A percentile compares a stretch with the other conserved stretches of the same genome.
phyloP scores from a whole-genome alignment of 192 early-diverging fungal species.

The Coemansia sp. region DNA sequence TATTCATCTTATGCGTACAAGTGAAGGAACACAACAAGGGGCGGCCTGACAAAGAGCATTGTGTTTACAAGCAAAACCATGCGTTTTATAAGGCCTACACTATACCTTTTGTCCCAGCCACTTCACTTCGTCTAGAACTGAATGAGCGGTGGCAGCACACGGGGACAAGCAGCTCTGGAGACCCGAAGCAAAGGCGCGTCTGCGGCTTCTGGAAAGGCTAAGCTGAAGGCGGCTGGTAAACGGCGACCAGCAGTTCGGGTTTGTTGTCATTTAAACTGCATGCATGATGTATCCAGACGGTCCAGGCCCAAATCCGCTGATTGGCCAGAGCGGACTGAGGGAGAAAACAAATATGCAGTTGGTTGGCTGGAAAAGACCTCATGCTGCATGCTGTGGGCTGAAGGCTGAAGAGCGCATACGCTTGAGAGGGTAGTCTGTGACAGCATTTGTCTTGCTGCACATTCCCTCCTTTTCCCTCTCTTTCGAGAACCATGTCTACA shows the following conservation, averaged over 20 bases:
- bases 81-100: not conserved
- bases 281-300: not conserved
- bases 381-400: no score
- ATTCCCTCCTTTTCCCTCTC: not conserved
- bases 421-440: no score
- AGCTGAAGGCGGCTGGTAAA: not conserved
- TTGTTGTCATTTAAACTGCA: not conserved
- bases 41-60: no score
- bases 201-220: not conserved
- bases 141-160: not conserved
- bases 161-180: not conserved
- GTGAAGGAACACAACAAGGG: no score
- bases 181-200: not conserved
- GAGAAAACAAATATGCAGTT: no score
- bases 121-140: not conserved
- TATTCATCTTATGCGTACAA: no score
- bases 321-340: not conserved
- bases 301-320: not conserved
- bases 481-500: not conserved
- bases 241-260: not conserved
- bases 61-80: not conserved
- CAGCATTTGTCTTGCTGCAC: not conserved
- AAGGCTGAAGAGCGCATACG: not conserved
- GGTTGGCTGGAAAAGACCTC: no score
- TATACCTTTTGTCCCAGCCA: not conserved